Base-by-base conservation (phyloP, 116 monocot genomes). In the Posidonia oceanica region DNA sequence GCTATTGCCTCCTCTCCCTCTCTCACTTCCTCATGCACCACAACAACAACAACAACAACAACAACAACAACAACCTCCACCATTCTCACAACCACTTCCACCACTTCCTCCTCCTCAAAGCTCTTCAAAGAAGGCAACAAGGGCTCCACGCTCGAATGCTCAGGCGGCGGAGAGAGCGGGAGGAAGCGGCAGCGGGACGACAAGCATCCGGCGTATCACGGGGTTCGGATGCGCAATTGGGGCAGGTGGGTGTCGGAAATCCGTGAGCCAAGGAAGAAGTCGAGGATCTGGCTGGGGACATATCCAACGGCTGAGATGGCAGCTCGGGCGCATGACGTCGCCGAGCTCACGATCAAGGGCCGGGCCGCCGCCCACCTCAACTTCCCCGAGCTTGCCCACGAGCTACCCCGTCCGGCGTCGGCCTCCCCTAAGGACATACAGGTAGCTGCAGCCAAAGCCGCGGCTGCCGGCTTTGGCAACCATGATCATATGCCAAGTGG, bases 271-370 rank as follows among this genome's bases (percentile, higher is more conserved):
- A 36, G 79, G 38, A 85, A 85, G 76, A 85, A 85, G 64, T 79
- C 84, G 3, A 61, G 88, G 36, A 88, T 88, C 38, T 88, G 88
- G 88, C 76, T 88, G 11, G 84, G 88, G 14, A 88, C 88, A 0
- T 88, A 84, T 72, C 71, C 79, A 38, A 88, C 84, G 1, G 84
- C 88, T 10, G 88, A 88, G 67, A 88, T 88, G 88, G 88, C 88
- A 3, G 88, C 88, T 0, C 79, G 88, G 16, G 88, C 88, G 4
- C 88, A 88, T 55, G 88, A 88, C 62, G 88, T 88, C 16, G 88
- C 88, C 7, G 88, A 84, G 58, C 74, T 88, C 53, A 77, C 84
- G 52, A 84, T 88, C 79, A 88, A 88, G 61, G 88, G 88, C 52
- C 73, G 63, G 51, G 72, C 40, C 0, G 79, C 79, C 6, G 84